These are phyloP conservation scores for Tagetes patula DNA, from an alignment of 129 eudicot species.

Conservation along the genomic window DNA sequence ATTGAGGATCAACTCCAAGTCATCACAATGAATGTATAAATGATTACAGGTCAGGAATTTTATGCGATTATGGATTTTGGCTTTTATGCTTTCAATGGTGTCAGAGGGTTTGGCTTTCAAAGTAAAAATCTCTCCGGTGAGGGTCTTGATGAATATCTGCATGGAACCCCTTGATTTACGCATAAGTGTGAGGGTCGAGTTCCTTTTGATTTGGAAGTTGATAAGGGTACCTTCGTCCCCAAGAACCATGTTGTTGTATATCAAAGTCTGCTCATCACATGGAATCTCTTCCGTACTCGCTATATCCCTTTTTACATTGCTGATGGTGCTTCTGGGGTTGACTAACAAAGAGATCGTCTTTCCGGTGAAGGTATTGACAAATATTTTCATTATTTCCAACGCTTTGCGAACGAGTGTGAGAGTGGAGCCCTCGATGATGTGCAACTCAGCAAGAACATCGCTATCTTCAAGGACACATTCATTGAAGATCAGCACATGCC, in stretches of 20 bases:
- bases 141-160: not conserved
- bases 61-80: not conserved
- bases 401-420: not conserved
- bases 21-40: too few relatives aligned
- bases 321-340: not conserved
- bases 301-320: not conserved
- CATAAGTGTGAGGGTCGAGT: conserved; percentile 12
- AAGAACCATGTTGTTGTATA: not conserved
- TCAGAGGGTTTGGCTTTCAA: not conserved
- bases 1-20: not conserved
- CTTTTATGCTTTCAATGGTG: not conserved
- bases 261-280: not conserved
- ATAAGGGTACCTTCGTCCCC: not conserved
- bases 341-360: conserved; percentile 2
- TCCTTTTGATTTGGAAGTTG: not conserved
- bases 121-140: not conserved
- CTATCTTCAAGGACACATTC: conserved; percentile 9
- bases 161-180: not conserved
- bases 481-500: conserved; percentile 6
- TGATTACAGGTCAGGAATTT: not conserved
- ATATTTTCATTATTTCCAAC: not conserved
- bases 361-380: conserved; percentile 5
- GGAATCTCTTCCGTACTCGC: not conserved
- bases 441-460: conserved; percentile 9
- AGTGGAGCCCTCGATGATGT: not conserved